Evolutionary conservation across 2,329 filamentous ascomycete genomes (phyloP).

Genomic region (Myriosclerotinia curreyana): DNA sequence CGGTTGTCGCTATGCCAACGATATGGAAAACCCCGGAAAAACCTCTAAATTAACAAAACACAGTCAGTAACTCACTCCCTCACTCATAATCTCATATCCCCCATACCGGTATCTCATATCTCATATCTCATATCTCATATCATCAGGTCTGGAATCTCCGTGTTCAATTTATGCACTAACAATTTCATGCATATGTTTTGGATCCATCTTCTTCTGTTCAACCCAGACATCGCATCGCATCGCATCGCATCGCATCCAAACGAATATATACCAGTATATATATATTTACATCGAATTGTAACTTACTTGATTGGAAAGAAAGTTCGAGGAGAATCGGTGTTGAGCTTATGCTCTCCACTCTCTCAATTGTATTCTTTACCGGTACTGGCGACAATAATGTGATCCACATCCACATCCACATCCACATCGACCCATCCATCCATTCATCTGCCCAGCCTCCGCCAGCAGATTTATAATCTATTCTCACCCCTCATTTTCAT

Average conservation of each 20-base stretch:
- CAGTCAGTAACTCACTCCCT: no score
- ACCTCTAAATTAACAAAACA: no score
- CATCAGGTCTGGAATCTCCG: no score
- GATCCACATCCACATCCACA: no score
- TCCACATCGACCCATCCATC: no score
- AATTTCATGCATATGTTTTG: constrained; percentile 6
- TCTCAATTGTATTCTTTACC: not conserved
- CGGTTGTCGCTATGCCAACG: constrained; percentile 20
- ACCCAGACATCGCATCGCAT: not conserved
- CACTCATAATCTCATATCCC: no score
- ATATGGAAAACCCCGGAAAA: not conserved
- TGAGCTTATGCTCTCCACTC: constrained; percentile 27
- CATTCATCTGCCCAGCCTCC: constrained; percentile 22
- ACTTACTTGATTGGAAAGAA: constrained; percentile 6
- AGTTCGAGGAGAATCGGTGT: constrained; percentile 21
- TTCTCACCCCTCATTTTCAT: constrained; percentile 18
- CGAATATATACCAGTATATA: not conserved
- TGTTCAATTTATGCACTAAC: no score
- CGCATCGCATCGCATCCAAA: not conserved
- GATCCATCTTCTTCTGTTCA: not conserved
- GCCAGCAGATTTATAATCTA: constrained; percentile 5
- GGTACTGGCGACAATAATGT: constrained; percentile 27
- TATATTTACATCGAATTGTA: not conserved
- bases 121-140: no score
- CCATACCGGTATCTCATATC: no score